phyloP scores from a whole-genome alignment of 106 monocot species.

The Phalaenopsis equestris region DNA sequence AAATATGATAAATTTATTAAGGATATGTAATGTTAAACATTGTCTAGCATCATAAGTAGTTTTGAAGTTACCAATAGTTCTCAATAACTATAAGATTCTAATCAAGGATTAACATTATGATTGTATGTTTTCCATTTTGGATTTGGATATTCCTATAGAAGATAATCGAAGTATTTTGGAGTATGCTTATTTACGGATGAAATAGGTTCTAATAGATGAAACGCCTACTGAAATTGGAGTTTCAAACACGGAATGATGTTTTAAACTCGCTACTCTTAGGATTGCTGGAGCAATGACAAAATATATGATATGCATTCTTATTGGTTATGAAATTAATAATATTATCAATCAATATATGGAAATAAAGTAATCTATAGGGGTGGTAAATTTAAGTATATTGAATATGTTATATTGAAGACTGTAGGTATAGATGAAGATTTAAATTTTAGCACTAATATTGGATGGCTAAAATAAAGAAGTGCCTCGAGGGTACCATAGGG shows the following conservation, averaged over 20 bases:
- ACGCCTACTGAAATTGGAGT: neutral
- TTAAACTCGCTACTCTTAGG: neutral
- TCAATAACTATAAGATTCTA: neutral
- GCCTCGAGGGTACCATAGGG: neutral
- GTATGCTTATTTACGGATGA: neutral
- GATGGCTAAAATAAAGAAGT: neutral
- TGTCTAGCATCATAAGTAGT: neutral
- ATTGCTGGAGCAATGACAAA: neutral
- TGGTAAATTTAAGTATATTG: neutral
- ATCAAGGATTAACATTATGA: neutral
- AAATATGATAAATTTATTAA: neutral
- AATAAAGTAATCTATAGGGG: neutral
- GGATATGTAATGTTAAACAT: neutral
- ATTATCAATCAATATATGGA: neutral
- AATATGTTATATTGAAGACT: neutral
- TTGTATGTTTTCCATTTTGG: neutral
- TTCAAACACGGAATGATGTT: neutral
- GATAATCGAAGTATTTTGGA: neutral
- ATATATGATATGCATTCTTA: neutral
- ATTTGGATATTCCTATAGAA: neutral
- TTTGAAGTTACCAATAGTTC: neutral
- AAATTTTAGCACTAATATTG: neutral
- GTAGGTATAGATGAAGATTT: neutral
- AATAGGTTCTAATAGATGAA: no score
- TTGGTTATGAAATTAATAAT: neutral